Base-by-base conservation (phyloP, 768 basidiomycete genomes). In the Mycena polygramma region DNA sequence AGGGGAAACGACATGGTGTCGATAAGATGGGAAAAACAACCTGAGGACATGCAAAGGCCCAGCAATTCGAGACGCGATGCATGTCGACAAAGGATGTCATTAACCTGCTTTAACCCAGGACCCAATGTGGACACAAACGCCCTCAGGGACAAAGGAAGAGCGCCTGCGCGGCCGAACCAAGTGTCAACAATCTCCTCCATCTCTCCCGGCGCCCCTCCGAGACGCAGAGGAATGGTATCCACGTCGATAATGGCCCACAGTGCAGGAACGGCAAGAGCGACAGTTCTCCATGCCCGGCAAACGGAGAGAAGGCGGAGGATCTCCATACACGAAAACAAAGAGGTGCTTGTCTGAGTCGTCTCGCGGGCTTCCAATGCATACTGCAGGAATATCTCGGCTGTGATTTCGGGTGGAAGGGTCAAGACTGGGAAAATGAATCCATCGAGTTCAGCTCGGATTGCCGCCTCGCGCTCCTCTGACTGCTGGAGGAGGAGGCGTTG, bases 341-440 rank as follows among this genome's bases (percentile, higher is more conserved):
- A 49, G 49, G 4, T 15, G 3, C 15, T 13, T n/a, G n/a, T n/a
- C n/a, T n/a, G n/a, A n/a, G n/a, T n/a, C 4, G 9, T 1, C 9
- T 52, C 30, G 11, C 6, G 24, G 19, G 7, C 15, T 24, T 14
- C 61, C 30, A 30, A 39, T 20, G 62, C 49, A 24, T 53, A 65
- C 7, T 65, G 43, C 20, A 65, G 43, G 43, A 65, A 65, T 65
- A 65, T 57, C 35, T 65, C 63, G 54, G 63, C 11, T 17, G 63
- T 65, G 7, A 65, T 57, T 65, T 65, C 63, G 17, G 35, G 41
- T 4, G 63, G 63, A 1, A 55, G 53, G 41, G 63, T 65, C n/a
- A 57, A 22, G 13, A 57, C n/a, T 46, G 63, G 63, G 41, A 43
- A 53, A 24, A 41, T 53, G 51, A 41, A 41, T 20, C 37, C 51